Evolutionary conservation across 352 stramenopile genomes (phyloP).

Genomic region (Phytopythium sindhum): DNA sequence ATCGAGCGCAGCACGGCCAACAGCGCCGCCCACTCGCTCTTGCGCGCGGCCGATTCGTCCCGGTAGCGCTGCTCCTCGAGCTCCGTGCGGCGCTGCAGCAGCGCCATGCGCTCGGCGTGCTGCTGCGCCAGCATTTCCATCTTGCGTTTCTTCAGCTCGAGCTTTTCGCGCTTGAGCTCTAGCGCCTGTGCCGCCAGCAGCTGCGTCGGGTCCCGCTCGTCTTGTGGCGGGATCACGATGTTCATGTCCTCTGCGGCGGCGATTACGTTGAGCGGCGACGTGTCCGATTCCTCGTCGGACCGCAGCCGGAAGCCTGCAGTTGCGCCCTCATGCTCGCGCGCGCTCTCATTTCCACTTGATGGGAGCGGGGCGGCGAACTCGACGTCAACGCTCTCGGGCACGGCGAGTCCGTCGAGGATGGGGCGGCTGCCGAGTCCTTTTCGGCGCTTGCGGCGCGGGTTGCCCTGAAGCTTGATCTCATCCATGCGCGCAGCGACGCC

Average conservation of each 20-base stretch:
- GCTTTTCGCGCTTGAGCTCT: slow-evolving; percentile 32
- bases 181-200: slow-evolving; percentile 23
- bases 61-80: slow-evolving; percentile 19
- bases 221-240: slow-evolving; percentile 4
- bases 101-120: slow-evolving; percentile 32
- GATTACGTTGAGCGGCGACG: slow-evolving; percentile 10
- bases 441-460: slow-evolving; percentile 1
- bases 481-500: slow-evolving; percentile 20
- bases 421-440: slow-evolving; percentile 4
- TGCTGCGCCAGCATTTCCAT: slow-evolving; percentile 29
- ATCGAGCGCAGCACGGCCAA: slow-evolving; percentile 1
- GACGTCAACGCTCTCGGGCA: slow-evolving; percentile 4
- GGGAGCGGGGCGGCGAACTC: slow-evolving; percentile 2
- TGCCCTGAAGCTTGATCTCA: not conserved
- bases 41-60: slow-evolving; percentile 15
- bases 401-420: slow-evolving; percentile 5
- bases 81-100: slow-evolving; percentile 22
- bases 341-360: not conserved
- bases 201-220: slow-evolving; percentile 3
- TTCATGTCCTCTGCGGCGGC: slow-evolving; percentile 4
- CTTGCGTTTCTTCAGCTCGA: slow-evolving; percentile 41
- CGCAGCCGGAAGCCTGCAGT: not conserved
- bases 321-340: not conserved
- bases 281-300: slow-evolving; percentile 5
- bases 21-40: slow-evolving; percentile 15